Base-by-base conservation (phyloP, 176 grass and related monocot species). In the Bromus sterilis region DNA sequence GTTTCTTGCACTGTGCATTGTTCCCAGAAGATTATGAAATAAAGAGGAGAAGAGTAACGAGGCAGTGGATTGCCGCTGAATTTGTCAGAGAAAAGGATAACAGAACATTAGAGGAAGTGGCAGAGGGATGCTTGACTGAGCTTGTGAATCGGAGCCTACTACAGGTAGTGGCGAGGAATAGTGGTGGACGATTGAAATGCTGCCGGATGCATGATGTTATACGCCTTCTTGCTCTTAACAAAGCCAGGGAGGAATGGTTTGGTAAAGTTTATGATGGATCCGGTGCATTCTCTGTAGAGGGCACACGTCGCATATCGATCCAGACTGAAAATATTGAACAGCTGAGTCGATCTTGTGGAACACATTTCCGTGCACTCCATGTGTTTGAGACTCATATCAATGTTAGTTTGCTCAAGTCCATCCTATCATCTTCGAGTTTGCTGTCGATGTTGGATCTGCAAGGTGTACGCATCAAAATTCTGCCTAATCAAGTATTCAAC, bases 21-120 rank as follows among this genome's bases (percentile, higher is more conserved):
- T 62, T 31, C 12, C 59, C 59, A 14, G 59, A 62, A 62, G 26
- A 62, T 62, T 62, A 62, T 62, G 59, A 31, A 2, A 31, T 62
- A 62, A 62, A 15, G 59, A 62, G 59, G 59, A 62, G 28, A 14
- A 62, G 28, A 14, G 28, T 62, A 15, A 62, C 16, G 28, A 62
- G 59, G 28, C 59, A 62, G 28, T 62, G 59, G 59, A 62, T 62
- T 6, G 59, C 59, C 0, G 59, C 59, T 62, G 28, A 13, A 62
- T 62, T 90, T 93, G 9, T 90, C 10, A 56, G 65, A 15, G 77
- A 74, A 55, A 66, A 23, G 1, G 34, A 40, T 0, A 30, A 57
- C 32, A 88, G 33, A 43, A 81, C 87, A 42, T 26, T 84, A 18
- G 91, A 93, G 64, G 42, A 87, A 55, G 80, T 78, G 33, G 91